Conservation (phyloP, 768 basidiomycete genomes). For the Amanita rubescens region DNA sequence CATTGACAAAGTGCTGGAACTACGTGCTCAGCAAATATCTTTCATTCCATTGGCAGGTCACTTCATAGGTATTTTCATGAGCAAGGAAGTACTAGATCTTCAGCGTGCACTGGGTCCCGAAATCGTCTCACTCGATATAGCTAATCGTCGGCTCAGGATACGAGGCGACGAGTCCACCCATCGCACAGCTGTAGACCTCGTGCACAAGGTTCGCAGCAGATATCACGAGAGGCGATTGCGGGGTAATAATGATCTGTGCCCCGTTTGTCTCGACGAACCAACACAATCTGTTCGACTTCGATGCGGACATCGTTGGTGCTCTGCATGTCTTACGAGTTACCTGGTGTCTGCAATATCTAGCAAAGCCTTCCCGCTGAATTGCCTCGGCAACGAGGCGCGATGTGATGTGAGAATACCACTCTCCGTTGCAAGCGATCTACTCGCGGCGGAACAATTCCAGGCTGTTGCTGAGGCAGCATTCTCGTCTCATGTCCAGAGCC, state of each 20-base stretch:
- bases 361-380: constrained; percentile 62
- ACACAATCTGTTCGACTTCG: constrained; percentile 42
- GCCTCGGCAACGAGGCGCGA: constrained; percentile 56
- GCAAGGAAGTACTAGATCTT: constrained; percentile 36
- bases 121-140: constrained; percentile 45
- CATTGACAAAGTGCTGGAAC: constrained; percentile 34
- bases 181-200: constrained; percentile 29
- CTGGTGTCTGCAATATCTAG: constrained; percentile 49
- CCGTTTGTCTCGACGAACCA: constrained; percentile 61
- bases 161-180: constrained; percentile 39
- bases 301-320: constrained; percentile 69
- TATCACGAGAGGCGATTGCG: constrained; percentile 19
- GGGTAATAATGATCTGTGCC: constrained; percentile 35
- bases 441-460: constrained; percentile 47
- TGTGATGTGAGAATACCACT: constrained; percentile 56
- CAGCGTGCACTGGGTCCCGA: constrained; percentile 47
- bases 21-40: constrained; percentile 35
- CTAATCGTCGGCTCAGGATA: constrained; percentile 36
- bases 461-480: constrained; percentile 52
- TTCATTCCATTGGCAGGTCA: constrained; percentile 40
- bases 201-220: constrained; percentile 32
- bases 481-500: constrained; percentile 49
- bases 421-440: constrained; percentile 37
- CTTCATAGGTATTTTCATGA: constrained; percentile 39
- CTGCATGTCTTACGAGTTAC: constrained; percentile 51